phyloP scores from a whole-genome alignment of 2,329 filamentous ascomycete species.

The Clonostachys solani region DNA sequence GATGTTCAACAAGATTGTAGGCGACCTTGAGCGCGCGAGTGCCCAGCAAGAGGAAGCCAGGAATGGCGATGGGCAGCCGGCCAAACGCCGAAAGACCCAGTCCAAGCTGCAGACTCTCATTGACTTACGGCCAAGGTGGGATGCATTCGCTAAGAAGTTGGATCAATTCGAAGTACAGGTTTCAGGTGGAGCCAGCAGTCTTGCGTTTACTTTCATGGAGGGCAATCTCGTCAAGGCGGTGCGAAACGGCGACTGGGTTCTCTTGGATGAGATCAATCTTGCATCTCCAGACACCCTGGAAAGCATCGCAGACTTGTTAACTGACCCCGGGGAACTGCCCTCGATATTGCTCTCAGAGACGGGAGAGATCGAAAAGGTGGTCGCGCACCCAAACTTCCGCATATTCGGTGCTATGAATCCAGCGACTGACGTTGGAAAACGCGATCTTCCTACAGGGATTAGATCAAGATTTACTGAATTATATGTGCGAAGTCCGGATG shows the following conservation, averaged over 20 bases:
- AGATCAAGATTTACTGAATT: slow-evolving; percentile 93
- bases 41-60: slow-evolving; percentile 25
- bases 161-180: slow-evolving; percentile 79
- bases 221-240: slow-evolving; percentile 96
- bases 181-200: slow-evolving; percentile 65
- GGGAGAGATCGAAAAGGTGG: slow-evolving; percentile 84
- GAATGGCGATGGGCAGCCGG: slow-evolving; percentile 46
- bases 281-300: slow-evolving; percentile 93
- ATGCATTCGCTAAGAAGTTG: slow-evolving; percentile 69
- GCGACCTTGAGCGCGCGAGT: slow-evolving; percentile 44
- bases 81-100: slow-evolving; percentile 64
- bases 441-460: slow-evolving; percentile 84
- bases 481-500: slow-evolving; percentile 88
- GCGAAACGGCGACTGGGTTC: slow-evolving; percentile 92
- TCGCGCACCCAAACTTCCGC: slow-evolving; percentile 87
- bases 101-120: slow-evolving; percentile 62
- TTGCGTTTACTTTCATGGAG: slow-evolving; percentile 94
- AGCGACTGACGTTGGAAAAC: slow-evolving; percentile 94
- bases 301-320: slow-evolving; percentile 84
- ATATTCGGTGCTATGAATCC: slow-evolving; percentile 99
- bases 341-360: slow-evolving; percentile 90
- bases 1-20: slow-evolving; percentile 73
- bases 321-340: slow-evolving; percentile 65
- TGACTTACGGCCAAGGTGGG: slow-evolving; percentile 67
- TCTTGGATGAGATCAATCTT: slow-evolving; percentile 96